phyloP scores from a whole-genome alignment of 2,329 filamentous ascomycete species.

The Leptosphaerulina australis region DNA sequence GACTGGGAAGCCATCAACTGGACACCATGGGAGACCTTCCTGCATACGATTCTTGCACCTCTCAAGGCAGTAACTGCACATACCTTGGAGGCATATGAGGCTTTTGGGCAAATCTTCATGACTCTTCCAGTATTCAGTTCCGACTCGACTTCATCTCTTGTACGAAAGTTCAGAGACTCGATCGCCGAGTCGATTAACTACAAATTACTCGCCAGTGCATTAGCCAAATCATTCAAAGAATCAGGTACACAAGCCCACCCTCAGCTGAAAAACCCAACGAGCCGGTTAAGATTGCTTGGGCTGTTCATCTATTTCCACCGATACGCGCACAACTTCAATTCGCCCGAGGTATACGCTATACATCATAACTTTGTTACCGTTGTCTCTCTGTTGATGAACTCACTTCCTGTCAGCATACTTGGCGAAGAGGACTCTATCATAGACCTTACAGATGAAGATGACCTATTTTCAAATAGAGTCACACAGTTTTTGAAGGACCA shows the following conservation, averaged over 20 bases:
- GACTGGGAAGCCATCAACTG: neutral
- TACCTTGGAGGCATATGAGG: slow-evolving; percentile 47
- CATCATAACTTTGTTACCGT: slow-evolving; percentile 62
- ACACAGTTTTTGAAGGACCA: slow-evolving; percentile 66
- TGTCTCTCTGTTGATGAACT: slow-evolving; percentile 62
- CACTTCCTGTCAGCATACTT: slow-evolving; percentile 61
- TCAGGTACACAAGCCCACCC: slow-evolving; percentile 34
- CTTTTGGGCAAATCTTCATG: slow-evolving; percentile 53
- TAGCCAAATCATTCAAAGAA: slow-evolving; percentile 39
- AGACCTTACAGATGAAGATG: slow-evolving; percentile 36
- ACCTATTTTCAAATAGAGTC: slow-evolving; percentile 31
- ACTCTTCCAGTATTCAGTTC: slow-evolving; percentile 46
- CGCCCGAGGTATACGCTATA: slow-evolving; percentile 49
- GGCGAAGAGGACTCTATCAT: slow-evolving; percentile 52
- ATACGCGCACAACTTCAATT: slow-evolving; percentile 52
- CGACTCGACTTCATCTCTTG: slow-evolving; percentile 29
- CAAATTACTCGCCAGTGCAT: slow-evolving; percentile 50
- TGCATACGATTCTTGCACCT: slow-evolving; percentile 37
- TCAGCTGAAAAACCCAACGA: slow-evolving; percentile 45
- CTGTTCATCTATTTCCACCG: slow-evolving; percentile 65
- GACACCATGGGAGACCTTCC: slow-evolving; percentile 22
- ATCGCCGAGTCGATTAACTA: slow-evolving; percentile 59
- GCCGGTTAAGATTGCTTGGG: slow-evolving; percentile 62
- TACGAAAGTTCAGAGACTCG: slow-evolving; percentile 37
- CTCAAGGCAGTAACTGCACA: slow-evolving; percentile 43